These are phyloP conservation scores for Dendryphion nanum DNA, from an alignment of 2,329 filamentous ascomycete species.

Conservation along the genomic window DNA sequence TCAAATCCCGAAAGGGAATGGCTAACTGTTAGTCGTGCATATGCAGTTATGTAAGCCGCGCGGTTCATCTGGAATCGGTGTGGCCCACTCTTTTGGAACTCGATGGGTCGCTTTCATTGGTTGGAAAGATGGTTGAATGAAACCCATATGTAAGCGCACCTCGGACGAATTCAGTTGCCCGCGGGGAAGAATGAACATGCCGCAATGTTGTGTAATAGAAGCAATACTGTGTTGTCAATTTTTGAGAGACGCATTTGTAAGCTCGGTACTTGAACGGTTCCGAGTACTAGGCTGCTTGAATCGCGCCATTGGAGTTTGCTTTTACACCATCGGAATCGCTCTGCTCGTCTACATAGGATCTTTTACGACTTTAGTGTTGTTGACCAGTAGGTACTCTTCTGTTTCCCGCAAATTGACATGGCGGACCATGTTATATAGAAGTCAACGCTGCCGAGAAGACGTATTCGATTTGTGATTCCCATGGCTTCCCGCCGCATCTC, in stretches of 20 bases:
- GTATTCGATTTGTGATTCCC: conserved; percentile 71
- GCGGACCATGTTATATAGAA: conserved; percentile 54
- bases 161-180: too few species aligned
- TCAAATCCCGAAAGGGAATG: neutral
- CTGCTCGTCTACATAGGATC: conserved; percentile 67
- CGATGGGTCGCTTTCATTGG: neutral
- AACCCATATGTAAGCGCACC: too few species aligned
- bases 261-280: too few species aligned
- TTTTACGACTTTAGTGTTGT: conserved; percentile 65
- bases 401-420: conserved; percentile 78
- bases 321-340: conserved; percentile 55
- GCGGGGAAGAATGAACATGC: too few species aligned
- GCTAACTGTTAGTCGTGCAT: too few species aligned
- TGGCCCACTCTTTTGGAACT: neutral
- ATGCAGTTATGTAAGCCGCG: neutral
- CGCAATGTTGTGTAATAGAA: too few species aligned
- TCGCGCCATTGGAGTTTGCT: conserved; percentile 44
- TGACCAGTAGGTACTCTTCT: conserved; percentile 72
- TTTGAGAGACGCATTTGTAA: too few species aligned
- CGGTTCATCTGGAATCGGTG: neutral
- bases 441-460: conserved; percentile 66
- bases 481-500: conserved; percentile 65
- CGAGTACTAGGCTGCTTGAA: neutral
- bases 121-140: neutral
- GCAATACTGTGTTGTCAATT: too few species aligned